Percentiles rank a stretch among this genome's conserved stretches.
Evolutionary conservation across 495 filamentous ascomycete genomes (phyloP).

Genomic region (Ramalina intermedia): DNA sequence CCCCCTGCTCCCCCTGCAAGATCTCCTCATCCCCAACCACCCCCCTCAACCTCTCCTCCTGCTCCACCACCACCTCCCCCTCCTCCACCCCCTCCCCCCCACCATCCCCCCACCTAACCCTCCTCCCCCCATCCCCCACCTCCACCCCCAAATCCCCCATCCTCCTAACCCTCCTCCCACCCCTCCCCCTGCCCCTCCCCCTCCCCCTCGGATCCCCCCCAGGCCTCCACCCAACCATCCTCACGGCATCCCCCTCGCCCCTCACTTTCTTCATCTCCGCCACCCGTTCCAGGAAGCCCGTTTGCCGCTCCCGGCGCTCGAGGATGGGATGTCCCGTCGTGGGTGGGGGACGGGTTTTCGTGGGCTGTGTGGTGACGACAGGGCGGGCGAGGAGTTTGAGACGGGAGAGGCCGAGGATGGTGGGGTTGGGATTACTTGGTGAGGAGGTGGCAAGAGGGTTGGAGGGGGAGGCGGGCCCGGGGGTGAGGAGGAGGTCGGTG

Average conservation of each 20-base stretch:
- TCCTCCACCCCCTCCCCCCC: background rate
- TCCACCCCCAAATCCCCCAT: background rate
- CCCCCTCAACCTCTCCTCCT: background rate
- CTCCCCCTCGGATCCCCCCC: background rate
- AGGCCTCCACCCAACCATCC: background rate
- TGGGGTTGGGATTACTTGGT: constrained; percentile 39
- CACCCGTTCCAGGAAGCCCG: constrained; percentile 30
- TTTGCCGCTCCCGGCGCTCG: constrained; percentile 22
- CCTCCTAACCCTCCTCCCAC: background rate
- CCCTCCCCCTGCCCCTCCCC: background rate
- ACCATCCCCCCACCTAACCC: background rate
- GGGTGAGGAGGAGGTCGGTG: constrained; percentile 60
- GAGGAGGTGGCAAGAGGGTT: constrained; percentile 22
- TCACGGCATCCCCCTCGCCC: constrained; percentile 32
- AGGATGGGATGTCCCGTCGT: background rate
- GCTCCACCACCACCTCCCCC: background rate
- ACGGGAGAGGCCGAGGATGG: constrained; percentile 46
- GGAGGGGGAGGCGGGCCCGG: constrained; percentile 18
- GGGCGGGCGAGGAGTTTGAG: constrained; percentile 34
- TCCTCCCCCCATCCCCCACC: background rate
- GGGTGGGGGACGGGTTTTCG: background rate
- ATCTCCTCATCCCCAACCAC: no score
- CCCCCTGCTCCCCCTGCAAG: background rate
- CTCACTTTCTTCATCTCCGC: constrained; percentile 26
- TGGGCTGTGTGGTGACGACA: constrained; percentile 17